Base-by-base conservation (phyloP, 192 early-diverging fungal genomes). In the Backusella tuberculispora region DNA sequence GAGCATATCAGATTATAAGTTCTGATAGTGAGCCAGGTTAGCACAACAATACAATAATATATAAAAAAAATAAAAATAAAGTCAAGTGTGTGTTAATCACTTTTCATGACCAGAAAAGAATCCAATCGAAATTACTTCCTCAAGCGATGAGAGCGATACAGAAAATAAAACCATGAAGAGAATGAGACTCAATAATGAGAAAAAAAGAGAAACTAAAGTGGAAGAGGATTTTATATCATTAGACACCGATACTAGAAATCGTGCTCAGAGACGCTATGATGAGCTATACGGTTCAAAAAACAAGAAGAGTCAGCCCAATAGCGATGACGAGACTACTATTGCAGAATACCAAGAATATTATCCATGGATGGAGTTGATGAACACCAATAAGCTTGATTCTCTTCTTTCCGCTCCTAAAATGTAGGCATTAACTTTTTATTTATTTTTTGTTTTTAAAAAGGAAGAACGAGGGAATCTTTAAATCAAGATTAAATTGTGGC, bases 191-290 rank as follows among this genome's bases (percentile, higher is more conserved):
- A 60, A 60, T 60, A 24, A 24, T 10, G 21, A 60, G 26, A 60
- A 60, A 12, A 60, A 60, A 26, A 6, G 19, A 46, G 45, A 46
- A 1, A 14, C 1, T 12, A 4, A 26, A 45, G 42, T 34, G 17
- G 73, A 69, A n/a, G 74, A 75, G 26, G 74, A 75, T n/a, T 75
- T 63, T 34, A 75, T 77, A 26, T 66, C 56, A 0, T 29, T 77
- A 17, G 24, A 50, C 6, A 21, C 21, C 1, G 44, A 71, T 12
- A 73, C 34, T 44, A 34, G 74, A 68, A 66, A 68, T 10, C 53
- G 53, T 9, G 21, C 53, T 42, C 60, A 75, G 14, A 66, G 43
- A 37, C 74, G 74, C 3, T 26, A 43, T 15, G 40, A 50, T 37
- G 74, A 75, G 41, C 13, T 66, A 38, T 17, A 41, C 15, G 21